phyloP scores from a whole-genome alignment of 768 basidiomycete genomes.

The Calvatia gigantea region DNA sequence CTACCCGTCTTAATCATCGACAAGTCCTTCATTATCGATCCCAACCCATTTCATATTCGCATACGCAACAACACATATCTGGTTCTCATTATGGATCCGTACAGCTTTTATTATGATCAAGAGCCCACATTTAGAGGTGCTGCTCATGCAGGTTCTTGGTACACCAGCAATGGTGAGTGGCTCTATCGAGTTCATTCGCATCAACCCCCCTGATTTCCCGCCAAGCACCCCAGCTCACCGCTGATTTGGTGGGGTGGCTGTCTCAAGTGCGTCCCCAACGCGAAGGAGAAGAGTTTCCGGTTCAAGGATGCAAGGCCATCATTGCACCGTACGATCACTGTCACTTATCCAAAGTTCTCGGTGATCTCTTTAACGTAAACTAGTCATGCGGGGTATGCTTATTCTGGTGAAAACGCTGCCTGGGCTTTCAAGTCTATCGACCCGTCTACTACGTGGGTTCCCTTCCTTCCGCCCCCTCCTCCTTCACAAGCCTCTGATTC shows the following conservation, averaged over 20 bases:
- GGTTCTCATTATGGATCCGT: not conserved
- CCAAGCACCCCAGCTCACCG: conserved; percentile 53
- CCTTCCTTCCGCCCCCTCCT: conserved; percentile 9
- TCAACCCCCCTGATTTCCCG: conserved; percentile 5
- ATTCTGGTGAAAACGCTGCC: conserved; percentile 90
- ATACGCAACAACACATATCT: not conserved
- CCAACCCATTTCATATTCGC: not conserved
- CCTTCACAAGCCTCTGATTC: conserved; percentile 4
- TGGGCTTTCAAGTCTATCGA: conserved; percentile 96
- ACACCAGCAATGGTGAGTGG: conserved; percentile 59
- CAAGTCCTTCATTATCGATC: conserved; percentile 7
- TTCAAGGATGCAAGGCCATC: conserved; percentile 73
- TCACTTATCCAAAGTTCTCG: not conserved
- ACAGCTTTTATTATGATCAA: not conserved
- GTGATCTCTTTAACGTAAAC: not conserved
- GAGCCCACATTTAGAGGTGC: conserved; percentile 40
- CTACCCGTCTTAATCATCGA: not conserved
- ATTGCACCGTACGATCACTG: conserved; percentile 73
- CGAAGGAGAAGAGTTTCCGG: conserved; percentile 46
- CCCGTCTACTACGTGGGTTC: conserved; percentile 69
- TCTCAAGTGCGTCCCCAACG: conserved; percentile 43
- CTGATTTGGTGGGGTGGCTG: conserved; percentile 66
- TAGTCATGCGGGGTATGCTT: conserved; percentile 95
- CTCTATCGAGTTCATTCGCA: not conserved
- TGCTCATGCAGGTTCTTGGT: conserved; percentile 91